phyloP scores from a whole-genome alignment of 805 yeast species.

The Peterozyma toletana region DNA sequence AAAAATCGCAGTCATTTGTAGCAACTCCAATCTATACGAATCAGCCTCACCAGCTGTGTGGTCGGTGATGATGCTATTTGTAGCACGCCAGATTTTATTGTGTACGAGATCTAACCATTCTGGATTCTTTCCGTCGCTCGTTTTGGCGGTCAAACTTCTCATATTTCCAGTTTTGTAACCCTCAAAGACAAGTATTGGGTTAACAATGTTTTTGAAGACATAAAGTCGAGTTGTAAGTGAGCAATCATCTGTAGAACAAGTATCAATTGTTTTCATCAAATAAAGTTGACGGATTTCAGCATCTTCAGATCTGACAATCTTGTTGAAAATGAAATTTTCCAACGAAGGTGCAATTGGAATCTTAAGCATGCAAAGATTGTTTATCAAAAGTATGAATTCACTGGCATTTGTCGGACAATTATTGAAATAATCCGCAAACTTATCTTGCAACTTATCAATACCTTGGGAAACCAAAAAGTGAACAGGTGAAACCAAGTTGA shows the following conservation, averaged over 20 bases:
- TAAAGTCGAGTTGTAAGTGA: slow-evolving; percentile 51
- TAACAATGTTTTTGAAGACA: slow-evolving; percentile 54
- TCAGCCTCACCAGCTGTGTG: slow-evolving; percentile 67
- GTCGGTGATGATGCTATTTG: slow-evolving; percentile 41
- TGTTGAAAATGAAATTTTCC: slow-evolving; percentile 49
- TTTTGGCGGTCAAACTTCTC: slow-evolving; percentile 32
- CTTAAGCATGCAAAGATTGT: slow-evolving; percentile 35
- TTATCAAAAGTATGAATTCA: slow-evolving; percentile 31
- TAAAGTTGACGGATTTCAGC: slow-evolving; percentile 37
- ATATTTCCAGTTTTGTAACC: slow-evolving; percentile 42
- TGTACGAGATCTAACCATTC: slow-evolving; percentile 63
- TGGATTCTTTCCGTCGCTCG: slow-evolving; percentile 15
- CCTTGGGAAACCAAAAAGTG: slow-evolving; percentile 72
- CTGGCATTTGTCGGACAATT: slow-evolving; percentile 27
- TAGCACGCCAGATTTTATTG: slow-evolving; percentile 66
- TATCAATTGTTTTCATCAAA: slow-evolving; percentile 43
- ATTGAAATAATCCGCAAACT: slow-evolving; percentile 32
- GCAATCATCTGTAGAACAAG: slow-evolving; percentile 35
- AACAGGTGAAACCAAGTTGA: slow-evolving; percentile 46
- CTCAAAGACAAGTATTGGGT: slow-evolving; percentile 59
- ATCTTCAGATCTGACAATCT: slow-evolving; percentile 46
- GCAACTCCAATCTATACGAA: slow-evolving; percentile 63
- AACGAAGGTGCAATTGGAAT: slow-evolving; percentile 39
- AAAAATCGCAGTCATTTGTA: slow-evolving; percentile 75
- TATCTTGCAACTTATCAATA: slow-evolving; percentile 47